Base-by-base conservation (phyloP, 176 grass and related monocot genomes). In the Carex kokanica region DNA sequence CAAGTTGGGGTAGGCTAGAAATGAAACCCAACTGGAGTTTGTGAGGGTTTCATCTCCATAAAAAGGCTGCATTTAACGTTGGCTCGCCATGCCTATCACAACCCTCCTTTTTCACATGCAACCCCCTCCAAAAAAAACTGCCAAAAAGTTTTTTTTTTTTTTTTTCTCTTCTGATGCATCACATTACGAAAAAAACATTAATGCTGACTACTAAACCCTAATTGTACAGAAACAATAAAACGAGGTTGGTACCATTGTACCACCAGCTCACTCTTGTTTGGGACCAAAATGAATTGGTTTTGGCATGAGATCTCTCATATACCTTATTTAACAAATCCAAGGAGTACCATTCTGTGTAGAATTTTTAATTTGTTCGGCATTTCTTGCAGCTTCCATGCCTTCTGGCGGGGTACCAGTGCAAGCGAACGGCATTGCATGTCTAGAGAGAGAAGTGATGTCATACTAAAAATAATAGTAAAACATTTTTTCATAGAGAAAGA, bases 401-500 rank as follows among this genome's bases (percentile, higher is more conserved):
- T 97, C 80, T 97, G 94, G 94, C 86, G 84, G 81, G 85, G 87
- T 88, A 91, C 88, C 71, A 90, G 91, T 84, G 83, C 87, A 80
- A 85, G 78, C 60, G 88, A 85, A 27, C 87, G 65, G 36, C 85
- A 72, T 64, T 86, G 64, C 56, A 93, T 97, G 94, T 93, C 91
- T 82, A 88, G 91, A 75, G 94, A 97, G 81, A 97, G 89, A 85
- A 86, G 58, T 72, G 89, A 87, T 62, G 86, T 83, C 74, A 87
- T 97, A 84, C 41, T 97, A 61, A 97, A 97, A 88, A 75, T 91
- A 27, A 78, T 93, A 74, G 91, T 97, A 65, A 97, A 97, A 69
- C 94, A 97, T 78, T 97, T 97, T 74, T 97, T 93, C 84, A 77
- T 93, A 59, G 94, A 97, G 81, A 97, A 97, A 89, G 94, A 97